phyloP scores from a whole-genome alignment of 2,329 filamentous ascomycete genomes.

The Penicillium occitanis region DNA sequence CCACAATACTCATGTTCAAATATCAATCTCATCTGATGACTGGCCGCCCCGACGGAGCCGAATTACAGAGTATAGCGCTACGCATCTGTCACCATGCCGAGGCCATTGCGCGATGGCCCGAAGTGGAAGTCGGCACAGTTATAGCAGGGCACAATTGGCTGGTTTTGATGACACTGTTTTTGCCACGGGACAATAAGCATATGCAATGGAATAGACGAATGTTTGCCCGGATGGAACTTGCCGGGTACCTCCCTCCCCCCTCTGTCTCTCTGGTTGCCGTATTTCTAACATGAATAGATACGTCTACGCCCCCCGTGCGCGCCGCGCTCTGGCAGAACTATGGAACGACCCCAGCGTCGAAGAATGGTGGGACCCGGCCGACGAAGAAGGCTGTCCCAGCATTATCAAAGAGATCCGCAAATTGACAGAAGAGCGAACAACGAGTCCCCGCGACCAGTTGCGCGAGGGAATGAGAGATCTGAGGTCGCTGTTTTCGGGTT shows the following conservation, averaged over 20 bases:
- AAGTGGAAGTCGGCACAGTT: conserved; percentile 67
- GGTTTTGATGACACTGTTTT: conserved; percentile 72
- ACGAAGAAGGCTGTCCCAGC: conserved; percentile 71
- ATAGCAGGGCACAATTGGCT: conserved; percentile 74
- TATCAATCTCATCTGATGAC: conserved; percentile 65
- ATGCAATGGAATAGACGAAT: conserved; percentile 77
- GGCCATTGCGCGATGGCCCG: conserved; percentile 69
- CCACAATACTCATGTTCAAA: conserved; percentile 76
- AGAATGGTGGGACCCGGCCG: conserved; percentile 86
- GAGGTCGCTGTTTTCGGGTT: conserved; percentile 67
- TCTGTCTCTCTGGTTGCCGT: too few relatives aligned
- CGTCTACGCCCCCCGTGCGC: conserved; percentile 73
- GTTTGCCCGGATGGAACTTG: conserved; percentile 72
- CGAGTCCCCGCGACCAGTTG: conserved; percentile 51
- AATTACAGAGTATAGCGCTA: conserved; percentile 63
- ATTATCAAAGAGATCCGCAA: conserved; percentile 74
- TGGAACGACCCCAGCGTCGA: conserved; percentile 71
- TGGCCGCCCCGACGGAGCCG: conserved; percentile 51
- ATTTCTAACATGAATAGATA: conserved; percentile 58
- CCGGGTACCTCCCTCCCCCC: conserved; percentile 49
- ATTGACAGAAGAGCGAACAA: conserved; percentile 76
- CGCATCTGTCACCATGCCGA: conserved; percentile 77
- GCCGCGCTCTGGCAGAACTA: conserved; percentile 70
- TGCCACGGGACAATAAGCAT: conserved; percentile 72
- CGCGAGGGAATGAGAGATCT: conserved; percentile 71